A percentile compares a stretch with the other conserved stretches of the same genome.
These are phyloP conservation scores for Tritrichomonas foetus DNA, from an alignment of 208 protist genomes.

Conservation along the genomic window DNA sequence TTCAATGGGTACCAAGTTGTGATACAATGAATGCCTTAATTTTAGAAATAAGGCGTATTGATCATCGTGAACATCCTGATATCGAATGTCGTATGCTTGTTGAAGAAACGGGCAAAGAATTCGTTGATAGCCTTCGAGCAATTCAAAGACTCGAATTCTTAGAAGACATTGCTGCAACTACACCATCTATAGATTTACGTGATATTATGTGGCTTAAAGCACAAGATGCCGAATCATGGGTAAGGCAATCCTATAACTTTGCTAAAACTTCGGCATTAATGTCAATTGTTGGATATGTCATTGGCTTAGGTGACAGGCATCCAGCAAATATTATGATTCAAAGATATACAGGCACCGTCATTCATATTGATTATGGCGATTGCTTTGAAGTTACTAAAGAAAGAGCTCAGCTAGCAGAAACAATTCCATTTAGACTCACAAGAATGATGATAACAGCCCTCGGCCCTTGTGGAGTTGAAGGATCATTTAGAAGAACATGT, in stretches of 20 bases:
- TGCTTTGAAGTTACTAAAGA: constrained; percentile 51
- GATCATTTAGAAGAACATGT: background rate
- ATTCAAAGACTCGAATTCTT: background rate
- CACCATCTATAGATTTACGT: background rate
- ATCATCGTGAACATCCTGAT: no score
- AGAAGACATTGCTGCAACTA: background rate
- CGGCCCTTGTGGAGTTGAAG: background rate
- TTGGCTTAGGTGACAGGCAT: constrained; percentile 41
- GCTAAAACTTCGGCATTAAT: background rate
- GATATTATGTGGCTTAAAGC: constrained; percentile 25
- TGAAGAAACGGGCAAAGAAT: no score
- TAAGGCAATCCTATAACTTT: background rate
- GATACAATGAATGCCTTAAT: background rate
- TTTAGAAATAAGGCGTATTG: background rate
- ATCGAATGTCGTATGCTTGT: no score
- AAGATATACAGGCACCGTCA: constrained; percentile 5
- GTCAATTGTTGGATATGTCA: constrained; percentile 32
- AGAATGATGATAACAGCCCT: background rate
- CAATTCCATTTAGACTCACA: constrained; percentile 35
- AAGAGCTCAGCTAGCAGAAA: background rate
- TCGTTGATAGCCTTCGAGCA: background rate
- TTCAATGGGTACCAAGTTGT: background rate
- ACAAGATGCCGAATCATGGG: constrained; percentile 15
- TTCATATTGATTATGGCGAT: constrained; percentile 44
- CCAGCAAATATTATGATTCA: constrained; percentile 28